Base-by-base conservation (phyloP, 345 rosid genomes). In the Gossypium australe region DNA sequence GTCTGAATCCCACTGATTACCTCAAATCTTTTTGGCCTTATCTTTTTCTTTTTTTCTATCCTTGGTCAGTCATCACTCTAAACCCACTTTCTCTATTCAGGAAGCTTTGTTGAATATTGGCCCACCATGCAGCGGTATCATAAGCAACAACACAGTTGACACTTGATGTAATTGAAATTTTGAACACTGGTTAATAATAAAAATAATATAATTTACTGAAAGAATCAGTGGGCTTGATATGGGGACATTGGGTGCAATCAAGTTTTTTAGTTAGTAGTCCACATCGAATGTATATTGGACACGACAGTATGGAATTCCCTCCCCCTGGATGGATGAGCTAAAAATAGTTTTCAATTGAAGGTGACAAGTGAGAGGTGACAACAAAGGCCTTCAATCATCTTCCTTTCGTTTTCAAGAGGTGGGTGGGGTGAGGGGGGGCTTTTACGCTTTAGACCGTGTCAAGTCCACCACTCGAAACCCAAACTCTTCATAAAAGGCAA, bases 1-100 rank as follows among this genome's bases (percentile, higher is more conserved):
- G 51, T 9, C 6, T 12, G 71, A 47, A 1, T 55, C 10, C 18
- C 24, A 1, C 57, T 22, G 57, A 67, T 67, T 67, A 22, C 34
- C 71, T 67, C 71, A 47, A 47, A 13, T 48, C 71, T 47, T 67
- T 67, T 66, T 3, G 25, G 27, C 45, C 70, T 66, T 18, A 45
- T 61, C 41, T 0, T 24, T 12, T 61, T 27, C 2, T 2, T n/a
- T 27, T 14, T n/a, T 18, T 8, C 49, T n/a, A 34, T 5, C 41
- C 41, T 34, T 34, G 7, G 41, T 5, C 41, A 34, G n/a, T 64
- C 13, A 8, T 57, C 14, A 34, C 67, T 22, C 44, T 7, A 4
- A n/a, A 34, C 41, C 41, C 41, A 34, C 41, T 34, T 34, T 34
- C 41, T 34, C 41, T 1, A 34, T 34, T 34, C 41, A 34, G 41